Conservation (phyloP, 768 basidiomycete genomes). For the Phylloporus rhodoxanthus region DNA sequence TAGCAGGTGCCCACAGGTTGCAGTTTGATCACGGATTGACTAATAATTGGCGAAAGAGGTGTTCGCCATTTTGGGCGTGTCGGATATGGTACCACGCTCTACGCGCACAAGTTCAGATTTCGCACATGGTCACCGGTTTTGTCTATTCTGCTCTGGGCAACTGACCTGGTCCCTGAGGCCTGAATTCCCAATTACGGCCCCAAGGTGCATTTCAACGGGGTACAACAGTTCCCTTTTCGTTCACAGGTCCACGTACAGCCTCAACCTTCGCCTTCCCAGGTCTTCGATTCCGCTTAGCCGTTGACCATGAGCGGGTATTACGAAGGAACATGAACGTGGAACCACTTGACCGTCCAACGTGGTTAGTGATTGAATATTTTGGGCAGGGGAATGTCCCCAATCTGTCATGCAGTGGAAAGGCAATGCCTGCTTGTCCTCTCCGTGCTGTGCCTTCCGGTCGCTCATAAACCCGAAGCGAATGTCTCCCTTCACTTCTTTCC, state of each 20-base stretch:
- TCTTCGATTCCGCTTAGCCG: neutral
- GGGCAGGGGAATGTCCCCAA: neutral
- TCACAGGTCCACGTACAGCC: neutral
- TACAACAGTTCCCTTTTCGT: neutral
- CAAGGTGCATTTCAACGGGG: neutral
- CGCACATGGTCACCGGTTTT: neutral
- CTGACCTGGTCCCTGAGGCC: neutral
- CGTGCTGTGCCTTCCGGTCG: neutral
- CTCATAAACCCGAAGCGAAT: neutral
- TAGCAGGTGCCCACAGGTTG: too few relatives aligned
- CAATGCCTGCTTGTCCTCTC: neutral
- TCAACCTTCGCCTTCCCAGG: neutral
- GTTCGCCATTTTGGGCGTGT: too few relatives aligned
- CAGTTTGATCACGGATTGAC: too few relatives aligned
- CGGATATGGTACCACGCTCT: neutral
- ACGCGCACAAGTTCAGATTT: neutral
- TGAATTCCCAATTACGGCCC: neutral
- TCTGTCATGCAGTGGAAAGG: neutral
- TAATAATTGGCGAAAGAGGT: too few relatives aligned
- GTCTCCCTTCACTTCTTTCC: neutral
- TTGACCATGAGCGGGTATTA: constrained; percentile 1
- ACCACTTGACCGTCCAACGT: neutral
- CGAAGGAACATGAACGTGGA: neutral
- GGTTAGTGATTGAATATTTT: neutral
- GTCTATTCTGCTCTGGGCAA: neutral